Conservation (phyloP, 768 basidiomycete species). For the Phylloporus arenicola region DNA sequence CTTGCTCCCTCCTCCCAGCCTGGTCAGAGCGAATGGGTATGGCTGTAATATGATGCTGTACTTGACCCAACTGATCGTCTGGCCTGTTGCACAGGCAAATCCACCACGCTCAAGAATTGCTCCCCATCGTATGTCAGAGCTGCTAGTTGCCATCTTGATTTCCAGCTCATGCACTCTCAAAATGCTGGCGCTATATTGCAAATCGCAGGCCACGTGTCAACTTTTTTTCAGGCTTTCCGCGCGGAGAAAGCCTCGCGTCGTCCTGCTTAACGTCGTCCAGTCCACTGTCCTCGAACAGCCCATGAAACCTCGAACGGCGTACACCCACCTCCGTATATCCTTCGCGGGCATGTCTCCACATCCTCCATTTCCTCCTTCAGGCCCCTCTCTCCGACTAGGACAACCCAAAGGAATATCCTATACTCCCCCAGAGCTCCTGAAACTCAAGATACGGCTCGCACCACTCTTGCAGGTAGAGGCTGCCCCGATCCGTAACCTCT, state of each 20-base stretch:
- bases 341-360: constrained; percentile 6
- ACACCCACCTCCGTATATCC: constrained; percentile 16
- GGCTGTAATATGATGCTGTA: no score
- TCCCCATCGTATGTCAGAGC: no score
- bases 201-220: constrained; percentile 32
- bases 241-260: constrained; percentile 31
- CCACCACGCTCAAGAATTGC: no score
- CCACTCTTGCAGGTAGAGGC: constrained; percentile 69
- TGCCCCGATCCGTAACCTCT: constrained; percentile 61
- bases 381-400: constrained; percentile 24
- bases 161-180: constrained; percentile 52
- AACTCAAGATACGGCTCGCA: constrained; percentile 54
- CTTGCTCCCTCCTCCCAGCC: no score
- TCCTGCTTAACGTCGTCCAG: constrained; percentile 77
- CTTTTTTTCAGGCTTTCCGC: constrained; percentile 31
- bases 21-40: no score
- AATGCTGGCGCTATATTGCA: constrained; percentile 33
- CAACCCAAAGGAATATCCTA: constrained; percentile 28
- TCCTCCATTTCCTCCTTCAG: constrained; percentile 13
- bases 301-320: constrained; percentile 23
- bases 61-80: no score
- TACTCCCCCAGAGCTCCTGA: constrained; percentile 42
- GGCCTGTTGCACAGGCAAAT: no score
- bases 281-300: constrained; percentile 61
- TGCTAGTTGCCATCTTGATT: no score